Conservation (phyloP, 495 filamentous ascomycete genomes). For the Parachaetomium inaequale region DNA sequence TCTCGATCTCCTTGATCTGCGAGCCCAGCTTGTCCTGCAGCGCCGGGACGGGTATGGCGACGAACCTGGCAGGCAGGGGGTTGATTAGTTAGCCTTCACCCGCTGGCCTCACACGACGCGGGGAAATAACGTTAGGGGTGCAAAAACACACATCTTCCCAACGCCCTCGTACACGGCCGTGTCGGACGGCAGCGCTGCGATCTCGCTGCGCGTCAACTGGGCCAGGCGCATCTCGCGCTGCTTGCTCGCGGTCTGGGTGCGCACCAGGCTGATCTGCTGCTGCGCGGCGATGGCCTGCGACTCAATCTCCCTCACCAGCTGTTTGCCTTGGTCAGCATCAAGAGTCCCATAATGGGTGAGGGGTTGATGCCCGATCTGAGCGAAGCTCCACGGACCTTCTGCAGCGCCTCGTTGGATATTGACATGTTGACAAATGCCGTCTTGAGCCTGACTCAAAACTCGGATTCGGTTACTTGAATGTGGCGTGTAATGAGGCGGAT, state of each 20-base stretch:
- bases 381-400: slow-evolving; percentile 67
- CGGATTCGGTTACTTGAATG: neutral
- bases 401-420: slow-evolving; percentile 90
- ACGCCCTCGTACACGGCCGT: slow-evolving; percentile 92
- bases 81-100: no score
- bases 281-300: slow-evolving; percentile 80
- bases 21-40: slow-evolving; percentile 71
- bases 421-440: slow-evolving; percentile 60
- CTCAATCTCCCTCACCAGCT: slow-evolving; percentile 95
- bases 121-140: neutral
- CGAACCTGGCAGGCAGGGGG: slow-evolving; percentile 70
- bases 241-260: slow-evolving; percentile 78
- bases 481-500: neutral
- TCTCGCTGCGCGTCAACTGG: slow-evolving; percentile 80
- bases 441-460: neutral
- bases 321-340: slow-evolving; percentile 6
- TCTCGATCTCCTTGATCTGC: slow-evolving; percentile 71
- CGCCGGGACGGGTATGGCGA: slow-evolving; percentile 64
- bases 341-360: neutral
- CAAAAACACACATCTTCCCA: slow-evolving; percentile 78
- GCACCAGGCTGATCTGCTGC: slow-evolving; percentile 86
- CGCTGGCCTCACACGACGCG: neutral
- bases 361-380: neutral
- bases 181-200: slow-evolving; percentile 68
- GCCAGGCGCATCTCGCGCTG: slow-evolving; percentile 85